These are phyloP conservation scores for Pseudocercospora macadamiae DNA, from an alignment of 2,329 filamentous ascomycete species.

Conservation along the genomic window DNA sequence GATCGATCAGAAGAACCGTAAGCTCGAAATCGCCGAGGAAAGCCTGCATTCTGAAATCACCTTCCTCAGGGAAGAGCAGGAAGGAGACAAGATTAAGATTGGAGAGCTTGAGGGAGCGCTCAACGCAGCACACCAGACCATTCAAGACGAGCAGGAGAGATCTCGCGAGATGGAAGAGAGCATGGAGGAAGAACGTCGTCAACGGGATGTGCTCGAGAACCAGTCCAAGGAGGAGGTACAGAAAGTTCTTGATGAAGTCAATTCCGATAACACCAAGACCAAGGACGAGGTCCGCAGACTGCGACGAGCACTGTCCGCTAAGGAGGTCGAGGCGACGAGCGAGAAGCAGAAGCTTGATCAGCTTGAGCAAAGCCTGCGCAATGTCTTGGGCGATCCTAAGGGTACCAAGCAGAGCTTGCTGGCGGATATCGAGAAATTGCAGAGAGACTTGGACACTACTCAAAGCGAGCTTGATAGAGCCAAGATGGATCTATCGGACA, in stretches of 20 bases:
- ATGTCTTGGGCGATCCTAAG: slow-evolving; percentile 83
- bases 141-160: slow-evolving; percentile 83
- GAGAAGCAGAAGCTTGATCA: slow-evolving; percentile 92
- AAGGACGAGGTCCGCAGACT: slow-evolving; percentile 85
- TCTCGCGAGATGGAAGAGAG: slow-evolving; percentile 58
- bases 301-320: slow-evolving; percentile 77
- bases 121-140: slow-evolving; percentile 73
- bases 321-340: slow-evolving; percentile 84
- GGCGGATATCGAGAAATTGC: slow-evolving; percentile 79
- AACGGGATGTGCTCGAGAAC: slow-evolving; percentile 82
- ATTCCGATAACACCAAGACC: slow-evolving; percentile 75
- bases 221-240: slow-evolving; percentile 95
- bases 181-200: slow-evolving; percentile 78
- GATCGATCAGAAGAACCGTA: slow-evolving; percentile 82
- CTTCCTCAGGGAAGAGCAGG: slow-evolving; percentile 95
- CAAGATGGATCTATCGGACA: slow-evolving; percentile 79
- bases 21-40: slow-evolving; percentile 87
- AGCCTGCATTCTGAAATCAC: slow-evolving; percentile 90
- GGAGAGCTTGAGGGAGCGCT: slow-evolving; percentile 86
- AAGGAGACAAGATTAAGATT: slow-evolving; percentile 96
- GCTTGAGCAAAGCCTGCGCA: slow-evolving; percentile 83
- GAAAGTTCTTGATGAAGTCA: slow-evolving; percentile 89
- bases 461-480: slow-evolving; percentile 79
- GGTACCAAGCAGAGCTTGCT: slow-evolving; percentile 84
- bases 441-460: slow-evolving; percentile 83